These are phyloP conservation scores for Rutstroemia sp. DNA, from an alignment of 2,329 filamentous ascomycete genomes.

Conservation along the genomic window DNA sequence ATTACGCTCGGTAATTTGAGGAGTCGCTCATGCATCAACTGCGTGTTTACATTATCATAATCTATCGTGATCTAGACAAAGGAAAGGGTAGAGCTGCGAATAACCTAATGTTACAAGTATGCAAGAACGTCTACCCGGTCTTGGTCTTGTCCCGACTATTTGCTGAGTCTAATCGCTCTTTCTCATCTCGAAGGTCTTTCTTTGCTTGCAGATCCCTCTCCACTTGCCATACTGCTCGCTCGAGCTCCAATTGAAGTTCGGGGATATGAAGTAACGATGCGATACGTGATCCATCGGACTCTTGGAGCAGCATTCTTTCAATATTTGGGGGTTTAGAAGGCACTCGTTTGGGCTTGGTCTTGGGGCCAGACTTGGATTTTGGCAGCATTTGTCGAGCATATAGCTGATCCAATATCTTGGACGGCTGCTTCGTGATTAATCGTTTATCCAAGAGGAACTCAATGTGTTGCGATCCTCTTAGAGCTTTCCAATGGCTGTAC, in stretches of 20 bases:
- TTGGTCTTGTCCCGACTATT: conserved; percentile 17
- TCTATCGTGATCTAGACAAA: background rate
- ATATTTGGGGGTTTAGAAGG: conserved; percentile 22
- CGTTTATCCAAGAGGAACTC: conserved; percentile 72
- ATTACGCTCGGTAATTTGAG: too few species aligned
- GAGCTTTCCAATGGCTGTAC: conserved; percentile 85
- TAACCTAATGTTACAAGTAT: background rate
- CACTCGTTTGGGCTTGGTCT: conserved; percentile 1
- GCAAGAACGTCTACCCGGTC: conserved; percentile 1
- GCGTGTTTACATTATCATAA: background rate
- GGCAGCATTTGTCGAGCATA: conserved; percentile 42
- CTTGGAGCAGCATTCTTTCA: conserved; percentile 38
- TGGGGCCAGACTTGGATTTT: conserved; percentile 7
- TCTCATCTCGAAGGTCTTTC: conserved; percentile 22
- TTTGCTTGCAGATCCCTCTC: conserved; percentile 33
- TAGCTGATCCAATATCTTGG: conserved; percentile 62
- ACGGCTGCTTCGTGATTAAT: conserved; percentile 59
- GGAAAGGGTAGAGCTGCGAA: background rate
- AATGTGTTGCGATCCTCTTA: conserved; percentile 77
- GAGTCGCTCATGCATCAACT: background rate
- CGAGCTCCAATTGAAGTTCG: conserved; percentile 64
- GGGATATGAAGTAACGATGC: conserved; percentile 59
- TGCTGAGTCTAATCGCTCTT: conserved; percentile 15
- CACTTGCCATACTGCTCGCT: conserved; percentile 71
- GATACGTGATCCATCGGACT: conserved; percentile 48